Evolutionary conservation across 2,329 filamentous ascomycete genomes (phyloP), one percentile per base, ranked within the genome.

Genomic region (Aulographum hederae): DNA sequence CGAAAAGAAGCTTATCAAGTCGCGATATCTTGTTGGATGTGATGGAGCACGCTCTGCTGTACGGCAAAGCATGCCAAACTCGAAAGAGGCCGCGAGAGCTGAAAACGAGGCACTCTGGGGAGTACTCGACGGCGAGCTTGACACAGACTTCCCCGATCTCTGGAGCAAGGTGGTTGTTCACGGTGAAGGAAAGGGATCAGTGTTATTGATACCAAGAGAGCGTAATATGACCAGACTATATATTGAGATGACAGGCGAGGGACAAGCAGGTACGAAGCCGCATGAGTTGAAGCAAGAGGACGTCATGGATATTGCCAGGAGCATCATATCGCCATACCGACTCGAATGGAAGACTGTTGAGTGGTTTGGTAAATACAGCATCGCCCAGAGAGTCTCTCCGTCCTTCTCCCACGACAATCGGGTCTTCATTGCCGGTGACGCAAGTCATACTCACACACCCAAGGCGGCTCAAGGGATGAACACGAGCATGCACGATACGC

Each of bases 401-500:
- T 55, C 60, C 26, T 77, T 75, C 47, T 64, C 61, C 26, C 57
- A 58, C 5, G 50, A 57, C 10, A 60, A 65, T 16, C 61, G 73
- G 3, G 60, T 84, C 6, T 82, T 84, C 46, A 57, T 81, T 4
- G 71, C 73, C 0, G 77, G 76, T 2, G 76, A 79, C 47, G 74
- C 71, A 2, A 66, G 68, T 15, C 60, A 65, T 36, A 65, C 61
- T 3, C 61, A 65, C 40, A 57, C 52, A 12, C 72, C 71, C 14
- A 77, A 77, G 43, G 72, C 69, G 1, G 72, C 72, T 2, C 73
- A 78, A 43, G 74, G 75, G 10, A 78, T 79, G 73, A 80, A 80
- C 40, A 67, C 77, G 2, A 67, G 61, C 18, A 75, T 80, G 67
- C 73, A 77, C 41, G 75, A 80, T 45, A 52, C 59, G 4, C 69